Evolutionary conservation across 2,329 filamentous ascomycete species (phyloP).

Genomic region (Botryotinia convoluta): DNA sequence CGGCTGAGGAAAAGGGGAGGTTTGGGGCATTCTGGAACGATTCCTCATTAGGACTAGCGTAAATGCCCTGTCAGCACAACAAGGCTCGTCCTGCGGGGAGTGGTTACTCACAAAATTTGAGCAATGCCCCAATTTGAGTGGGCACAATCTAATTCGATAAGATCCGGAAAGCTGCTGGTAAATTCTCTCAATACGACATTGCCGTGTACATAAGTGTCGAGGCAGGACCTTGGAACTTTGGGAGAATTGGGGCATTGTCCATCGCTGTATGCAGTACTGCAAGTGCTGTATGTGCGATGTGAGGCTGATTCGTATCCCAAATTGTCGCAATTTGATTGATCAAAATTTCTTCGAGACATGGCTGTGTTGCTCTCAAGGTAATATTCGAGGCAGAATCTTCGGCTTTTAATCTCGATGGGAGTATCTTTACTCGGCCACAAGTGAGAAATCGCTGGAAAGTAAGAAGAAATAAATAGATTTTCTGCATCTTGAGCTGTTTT

Average conservation of each 20-base stretch:
- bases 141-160: background rate
- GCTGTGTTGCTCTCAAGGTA: background rate
- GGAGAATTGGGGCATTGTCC: background rate
- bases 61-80: background rate
- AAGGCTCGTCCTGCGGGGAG: background rate
- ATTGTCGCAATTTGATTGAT: background rate
- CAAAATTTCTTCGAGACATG: background rate
- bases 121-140: background rate
- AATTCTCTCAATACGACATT: background rate
- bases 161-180: background rate
- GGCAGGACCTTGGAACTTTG: background rate
- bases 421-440: background rate
- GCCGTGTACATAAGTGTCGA: background rate
- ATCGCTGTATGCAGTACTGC: background rate
- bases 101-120: background rate
- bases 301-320: background rate
- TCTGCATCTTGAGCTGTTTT: background rate
- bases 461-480: background rate
- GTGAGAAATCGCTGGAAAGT: background rate
- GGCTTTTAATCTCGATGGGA: background rate
- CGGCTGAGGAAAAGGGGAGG: background rate
- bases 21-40: background rate
- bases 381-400: background rate
- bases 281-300: background rate
- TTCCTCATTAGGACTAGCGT: slow-evolving; percentile 3